Conservation (phyloP, 192 early-diverging fungal species). For the Backusella circina region DNA sequence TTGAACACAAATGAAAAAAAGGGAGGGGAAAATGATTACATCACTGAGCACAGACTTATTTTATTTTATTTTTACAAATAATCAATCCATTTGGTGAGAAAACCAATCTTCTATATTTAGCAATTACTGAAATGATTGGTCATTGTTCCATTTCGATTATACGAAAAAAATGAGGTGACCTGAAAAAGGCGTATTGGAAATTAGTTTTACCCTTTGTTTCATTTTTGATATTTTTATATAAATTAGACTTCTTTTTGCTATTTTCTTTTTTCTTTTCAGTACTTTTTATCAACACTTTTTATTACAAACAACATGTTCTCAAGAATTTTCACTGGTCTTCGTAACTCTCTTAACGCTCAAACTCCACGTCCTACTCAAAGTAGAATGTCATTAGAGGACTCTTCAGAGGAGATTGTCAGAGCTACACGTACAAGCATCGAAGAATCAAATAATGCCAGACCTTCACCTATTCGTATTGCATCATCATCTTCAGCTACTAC, state of each 20-base stretch:
- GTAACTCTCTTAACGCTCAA: neutral
- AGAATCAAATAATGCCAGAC: neutral
- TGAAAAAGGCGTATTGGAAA: neutral
- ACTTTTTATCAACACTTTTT: neutral
- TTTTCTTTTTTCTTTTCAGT: neutral
- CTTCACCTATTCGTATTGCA: neutral
- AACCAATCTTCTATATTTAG: neutral
- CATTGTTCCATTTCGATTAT: neutral
- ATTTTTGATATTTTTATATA: neutral
- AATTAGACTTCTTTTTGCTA: neutral
- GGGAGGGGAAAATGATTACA: neutral
- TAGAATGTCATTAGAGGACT: constrained; percentile 7
- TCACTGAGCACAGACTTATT: neutral
- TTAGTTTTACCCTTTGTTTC: neutral
- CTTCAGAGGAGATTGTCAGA: constrained; percentile 6
- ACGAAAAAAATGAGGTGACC: neutral
- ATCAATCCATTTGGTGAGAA: neutral
- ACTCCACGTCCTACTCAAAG: constrained; percentile 1
- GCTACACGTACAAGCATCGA: neutral
- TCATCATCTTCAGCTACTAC: neutral
- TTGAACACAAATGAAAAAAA: neutral
- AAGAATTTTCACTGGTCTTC: constrained; percentile 8
- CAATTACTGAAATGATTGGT: neutral
- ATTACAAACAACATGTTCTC: constrained; percentile 2
- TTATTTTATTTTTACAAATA: neutral